Conservation (phyloP, 192 early-diverging fungal species). For the Fimicolochytrium jonesii region DNA sequence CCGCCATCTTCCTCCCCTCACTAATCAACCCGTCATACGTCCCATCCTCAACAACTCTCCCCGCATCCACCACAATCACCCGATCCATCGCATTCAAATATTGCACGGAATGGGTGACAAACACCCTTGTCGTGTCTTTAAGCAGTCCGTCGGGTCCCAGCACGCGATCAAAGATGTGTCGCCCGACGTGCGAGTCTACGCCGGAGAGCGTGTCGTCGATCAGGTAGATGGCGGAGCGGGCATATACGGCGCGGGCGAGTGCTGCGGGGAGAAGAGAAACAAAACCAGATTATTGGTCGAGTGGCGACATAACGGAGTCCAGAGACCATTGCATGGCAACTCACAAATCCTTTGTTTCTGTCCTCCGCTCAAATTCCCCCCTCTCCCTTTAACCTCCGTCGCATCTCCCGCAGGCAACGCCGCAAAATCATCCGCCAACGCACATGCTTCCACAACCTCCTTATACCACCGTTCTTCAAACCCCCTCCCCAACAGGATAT, state of each 20-base stretch:
- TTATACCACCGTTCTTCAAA: too few relatives aligned
- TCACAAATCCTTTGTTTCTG: neutral
- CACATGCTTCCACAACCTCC: too few relatives aligned
- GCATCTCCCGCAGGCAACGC: too few relatives aligned
- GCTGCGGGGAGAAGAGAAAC: too few relatives aligned
- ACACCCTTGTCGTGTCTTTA: slow-evolving; percentile 67
- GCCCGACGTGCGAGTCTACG: slow-evolving; percentile 73
- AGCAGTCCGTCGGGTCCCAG: slow-evolving; percentile 81
- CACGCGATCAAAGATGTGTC: slow-evolving; percentile 82
- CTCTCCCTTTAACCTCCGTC: too few relatives aligned
- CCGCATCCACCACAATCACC: slow-evolving; percentile 73
- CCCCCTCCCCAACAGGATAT: too few relatives aligned
- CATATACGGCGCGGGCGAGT: too few relatives aligned
- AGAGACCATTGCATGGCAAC: too few relatives aligned
- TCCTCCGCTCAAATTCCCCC: neutral
- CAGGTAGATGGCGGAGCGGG: neutral
- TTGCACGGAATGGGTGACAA: slow-evolving; percentile 50
- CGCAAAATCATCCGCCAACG: too few relatives aligned
- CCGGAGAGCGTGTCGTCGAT: too few relatives aligned
- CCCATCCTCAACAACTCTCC: slow-evolving; percentile 67
- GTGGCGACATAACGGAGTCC: too few relatives aligned
- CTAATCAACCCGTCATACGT: slow-evolving; percentile 14
- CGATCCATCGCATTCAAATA: slow-evolving; percentile 34
- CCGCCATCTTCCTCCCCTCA: neutral
- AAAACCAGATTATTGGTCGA: too few relatives aligned